These are phyloP conservation scores for Neurospora sp. DNA, from an alignment of 495 filamentous ascomycete genomes.

Conservation along the genomic window DNA sequence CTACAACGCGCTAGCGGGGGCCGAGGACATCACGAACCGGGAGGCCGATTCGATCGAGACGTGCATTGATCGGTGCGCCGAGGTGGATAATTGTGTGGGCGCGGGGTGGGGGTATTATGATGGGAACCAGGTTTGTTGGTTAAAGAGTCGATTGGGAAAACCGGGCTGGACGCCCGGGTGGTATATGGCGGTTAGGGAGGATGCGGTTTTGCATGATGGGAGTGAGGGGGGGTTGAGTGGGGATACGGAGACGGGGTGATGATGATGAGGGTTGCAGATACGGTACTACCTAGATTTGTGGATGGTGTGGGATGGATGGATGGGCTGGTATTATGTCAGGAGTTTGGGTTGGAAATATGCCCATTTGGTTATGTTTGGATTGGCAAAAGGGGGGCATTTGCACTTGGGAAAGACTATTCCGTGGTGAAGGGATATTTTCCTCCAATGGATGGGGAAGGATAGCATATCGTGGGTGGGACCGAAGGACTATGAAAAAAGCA, in stretches of 20 bases:
- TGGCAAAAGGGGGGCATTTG: no score
- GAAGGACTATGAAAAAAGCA: no score
- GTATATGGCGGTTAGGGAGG: constrained; percentile 38
- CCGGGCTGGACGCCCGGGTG: constrained; percentile 32
- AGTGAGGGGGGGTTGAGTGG: neutral
- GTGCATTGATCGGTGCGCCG: constrained; percentile 24
- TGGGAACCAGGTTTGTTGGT: constrained; percentile 28
- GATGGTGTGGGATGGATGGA: neutral
- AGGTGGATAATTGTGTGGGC: constrained; percentile 17
- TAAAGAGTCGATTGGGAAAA: constrained; percentile 46
- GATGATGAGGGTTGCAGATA: neutral
- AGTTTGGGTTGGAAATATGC: no score
- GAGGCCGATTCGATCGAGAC: constrained; percentile 11
- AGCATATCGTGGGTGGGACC: no score
- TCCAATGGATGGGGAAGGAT: no score
- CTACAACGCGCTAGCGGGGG: constrained; percentile 19
- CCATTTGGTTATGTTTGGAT: no score
- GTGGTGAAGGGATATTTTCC: no score
- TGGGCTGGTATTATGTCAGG: no score
- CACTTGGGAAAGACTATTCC: no score
- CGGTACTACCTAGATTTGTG: no score
- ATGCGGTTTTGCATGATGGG: neutral
- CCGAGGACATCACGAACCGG: constrained; percentile 16
- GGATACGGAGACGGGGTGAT: neutral
- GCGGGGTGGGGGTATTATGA: constrained; percentile 24